Conservation (phyloP, 2,329 filamentous ascomycete species). For the Diaporthe citrichinensis region DNA sequence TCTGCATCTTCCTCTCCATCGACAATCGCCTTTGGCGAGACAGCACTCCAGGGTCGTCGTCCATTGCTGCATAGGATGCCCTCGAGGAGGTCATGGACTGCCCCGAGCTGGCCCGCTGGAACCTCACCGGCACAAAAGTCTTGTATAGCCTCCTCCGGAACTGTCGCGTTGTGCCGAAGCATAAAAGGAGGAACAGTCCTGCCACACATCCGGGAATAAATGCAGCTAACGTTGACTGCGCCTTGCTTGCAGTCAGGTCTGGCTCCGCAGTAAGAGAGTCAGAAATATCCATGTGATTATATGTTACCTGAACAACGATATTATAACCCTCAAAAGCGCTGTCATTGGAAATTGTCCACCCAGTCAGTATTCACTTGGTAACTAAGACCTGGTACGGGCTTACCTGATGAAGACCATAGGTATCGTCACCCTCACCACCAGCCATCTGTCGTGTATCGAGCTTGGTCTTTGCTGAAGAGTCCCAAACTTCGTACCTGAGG, state of each 20-base stretch:
- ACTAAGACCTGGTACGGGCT: not conserved
- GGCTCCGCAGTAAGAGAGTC: constrained; percentile 10
- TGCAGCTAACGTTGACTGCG: constrained; percentile 3
- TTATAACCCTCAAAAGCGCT: constrained; percentile 39
- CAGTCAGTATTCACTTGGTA: not conserved
- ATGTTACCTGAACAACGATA: constrained; percentile 21
- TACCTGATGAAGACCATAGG: constrained; percentile 31
- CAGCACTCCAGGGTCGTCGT: constrained; percentile 37
- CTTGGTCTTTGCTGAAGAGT: constrained; percentile 36
- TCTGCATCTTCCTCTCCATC: constrained; percentile 39
- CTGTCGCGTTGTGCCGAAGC: constrained; percentile 38
- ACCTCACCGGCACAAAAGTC: constrained; percentile 22
- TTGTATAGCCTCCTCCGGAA: constrained; percentile 33
- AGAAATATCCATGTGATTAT: not conserved
- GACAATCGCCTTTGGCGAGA: constrained; percentile 39
- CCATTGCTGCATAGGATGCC: constrained; percentile 36
- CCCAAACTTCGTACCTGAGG: constrained; percentile 31
- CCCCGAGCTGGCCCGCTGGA: constrained; percentile 4
- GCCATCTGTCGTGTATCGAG: constrained; percentile 39
- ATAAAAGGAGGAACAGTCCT: constrained; percentile 33
- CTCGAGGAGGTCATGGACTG: constrained; percentile 23
- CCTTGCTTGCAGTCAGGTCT: constrained; percentile 33
- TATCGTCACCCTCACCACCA: constrained; percentile 36
- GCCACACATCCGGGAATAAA: constrained; percentile 40
- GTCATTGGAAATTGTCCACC: not conserved